Evolutionary conservation across 1,284 basidiomycete genomes (phyloP).

Genomic region (Fomitiporia mediterranea): DNA sequence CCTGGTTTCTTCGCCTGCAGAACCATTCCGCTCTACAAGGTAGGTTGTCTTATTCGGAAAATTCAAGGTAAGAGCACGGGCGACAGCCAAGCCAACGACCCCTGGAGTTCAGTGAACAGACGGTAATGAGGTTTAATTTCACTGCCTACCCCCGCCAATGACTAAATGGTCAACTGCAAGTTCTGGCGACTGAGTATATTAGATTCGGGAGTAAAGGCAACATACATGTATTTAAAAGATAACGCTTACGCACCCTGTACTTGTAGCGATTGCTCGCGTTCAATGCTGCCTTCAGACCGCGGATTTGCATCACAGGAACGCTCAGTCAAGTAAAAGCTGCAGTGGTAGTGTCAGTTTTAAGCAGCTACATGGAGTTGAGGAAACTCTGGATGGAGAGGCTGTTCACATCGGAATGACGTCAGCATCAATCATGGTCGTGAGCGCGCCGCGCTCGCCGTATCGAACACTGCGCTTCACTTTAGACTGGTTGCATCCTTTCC

Average conservation of each 20-base stretch:
- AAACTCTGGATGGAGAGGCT: background rate
- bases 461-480: background rate
- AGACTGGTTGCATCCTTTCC: too few species aligned
- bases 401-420: background rate
- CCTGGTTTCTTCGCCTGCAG: constrained; percentile 83
- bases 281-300: constrained; percentile 52
- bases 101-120: constrained; percentile 38
- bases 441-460: background rate
- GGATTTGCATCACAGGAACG: constrained; percentile 29
- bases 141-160: constrained; percentile 78
- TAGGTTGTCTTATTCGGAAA: constrained; percentile 76
- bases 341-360: background rate
- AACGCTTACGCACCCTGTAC: constrained; percentile 47
- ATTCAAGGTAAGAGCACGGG: constrained; percentile 64
- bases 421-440: background rate
- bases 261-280: constrained; percentile 57
- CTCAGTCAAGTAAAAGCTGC: background rate
- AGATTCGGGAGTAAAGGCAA: background rate
- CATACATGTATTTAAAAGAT: background rate
- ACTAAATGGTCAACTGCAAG: constrained; percentile 83
- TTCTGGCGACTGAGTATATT: constrained; percentile 58
- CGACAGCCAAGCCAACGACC: constrained; percentile 85
- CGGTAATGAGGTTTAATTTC: background rate
- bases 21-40: constrained; percentile 76
- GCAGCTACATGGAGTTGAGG: background rate